phyloP scores from a whole-genome alignment of 345 rosid genomes.

The Eutrema heterophyllum region DNA sequence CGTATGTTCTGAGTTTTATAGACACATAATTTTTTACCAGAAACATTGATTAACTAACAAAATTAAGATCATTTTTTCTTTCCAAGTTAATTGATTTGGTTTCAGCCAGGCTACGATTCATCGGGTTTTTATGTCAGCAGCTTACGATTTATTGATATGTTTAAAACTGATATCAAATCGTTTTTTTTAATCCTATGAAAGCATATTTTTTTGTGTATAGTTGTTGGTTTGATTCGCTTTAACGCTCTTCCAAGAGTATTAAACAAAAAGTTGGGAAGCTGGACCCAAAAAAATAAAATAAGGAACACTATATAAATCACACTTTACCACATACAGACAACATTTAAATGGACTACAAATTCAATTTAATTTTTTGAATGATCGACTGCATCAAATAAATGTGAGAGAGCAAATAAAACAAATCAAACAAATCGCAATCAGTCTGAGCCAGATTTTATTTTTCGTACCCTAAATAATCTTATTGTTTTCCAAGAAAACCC shows the following conservation, averaged over 20 bases:
- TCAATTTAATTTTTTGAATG: neutral
- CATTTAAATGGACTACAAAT: neutral
- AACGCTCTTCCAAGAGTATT: neutral
- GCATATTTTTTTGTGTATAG: too few relatives aligned
- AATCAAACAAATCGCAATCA: conserved; percentile 14
- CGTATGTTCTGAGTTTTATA: too few relatives aligned
- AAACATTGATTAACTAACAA: too few relatives aligned
- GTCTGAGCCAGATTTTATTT: neutral
- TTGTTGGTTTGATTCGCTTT: neutral
- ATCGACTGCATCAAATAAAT: neutral
- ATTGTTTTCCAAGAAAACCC: neutral
- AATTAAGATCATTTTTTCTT: too few relatives aligned
- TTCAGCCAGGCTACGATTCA: too few relatives aligned
- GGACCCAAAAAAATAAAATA: neutral
- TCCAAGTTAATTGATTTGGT: too few relatives aligned
- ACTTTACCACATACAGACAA: neutral
- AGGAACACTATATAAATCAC: neutral
- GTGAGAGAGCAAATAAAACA: neutral
- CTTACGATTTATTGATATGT: too few relatives aligned
- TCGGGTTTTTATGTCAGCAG: too few relatives aligned
- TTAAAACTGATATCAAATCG: neutral
- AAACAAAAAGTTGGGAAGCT: neutral
- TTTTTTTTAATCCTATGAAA: neutral
- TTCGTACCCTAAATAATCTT: neutral
- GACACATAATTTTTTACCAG: too few relatives aligned